Evolutionary conservation across 176 grass and related monocot species (phyloP).

Genomic region (Oryza australiensis): DNA sequence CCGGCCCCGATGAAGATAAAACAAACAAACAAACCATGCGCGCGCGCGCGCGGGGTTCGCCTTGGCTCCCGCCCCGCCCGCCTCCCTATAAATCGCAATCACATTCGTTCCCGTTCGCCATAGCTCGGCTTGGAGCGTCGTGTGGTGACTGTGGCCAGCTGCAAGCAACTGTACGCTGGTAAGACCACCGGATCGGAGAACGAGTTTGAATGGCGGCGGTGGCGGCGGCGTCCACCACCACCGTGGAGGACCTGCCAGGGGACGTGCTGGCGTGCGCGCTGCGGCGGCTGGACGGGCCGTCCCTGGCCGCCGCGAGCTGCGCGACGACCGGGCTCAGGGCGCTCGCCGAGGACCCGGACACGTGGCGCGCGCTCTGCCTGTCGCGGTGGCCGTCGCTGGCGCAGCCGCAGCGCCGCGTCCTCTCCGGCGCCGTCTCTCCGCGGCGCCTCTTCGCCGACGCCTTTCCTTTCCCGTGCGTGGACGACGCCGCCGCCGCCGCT

Average conservation of each 20-base stretch:
- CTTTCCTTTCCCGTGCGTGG: constrained; percentile 39
- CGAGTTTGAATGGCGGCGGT: not conserved
- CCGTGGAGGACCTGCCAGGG: constrained; percentile 52
- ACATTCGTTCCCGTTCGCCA: not conserved
- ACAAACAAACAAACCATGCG: too few relatives aligned
- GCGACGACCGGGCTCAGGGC: constrained; percentile 34
- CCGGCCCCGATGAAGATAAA: too few relatives aligned
- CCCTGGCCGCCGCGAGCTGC: constrained; percentile 57
- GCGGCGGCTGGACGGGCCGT: constrained; percentile 51
- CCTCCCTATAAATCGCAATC: not conserved
- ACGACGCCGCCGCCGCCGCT: not conserved
- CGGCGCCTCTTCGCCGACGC: constrained; percentile 63
- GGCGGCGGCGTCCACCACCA: too few relatives aligned
- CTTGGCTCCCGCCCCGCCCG: not conserved
- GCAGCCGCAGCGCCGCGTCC: constrained; percentile 7
- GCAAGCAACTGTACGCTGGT: not conserved
- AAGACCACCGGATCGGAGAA: not conserved
- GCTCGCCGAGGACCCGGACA: constrained; percentile 43
- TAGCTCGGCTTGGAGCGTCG: not conserved
- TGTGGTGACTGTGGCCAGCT: too few relatives aligned
- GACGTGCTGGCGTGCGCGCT: constrained; percentile 56
- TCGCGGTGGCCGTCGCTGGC: constrained; percentile 49
- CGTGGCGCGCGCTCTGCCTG: constrained; percentile 66
- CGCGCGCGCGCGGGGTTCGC: too few relatives aligned
- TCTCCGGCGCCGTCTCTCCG: constrained; percentile 12